These are phyloP conservation scores for Dalechampia spathulata DNA, from an alignment of 441 rosid genomes.

Conservation along the genomic window DNA sequence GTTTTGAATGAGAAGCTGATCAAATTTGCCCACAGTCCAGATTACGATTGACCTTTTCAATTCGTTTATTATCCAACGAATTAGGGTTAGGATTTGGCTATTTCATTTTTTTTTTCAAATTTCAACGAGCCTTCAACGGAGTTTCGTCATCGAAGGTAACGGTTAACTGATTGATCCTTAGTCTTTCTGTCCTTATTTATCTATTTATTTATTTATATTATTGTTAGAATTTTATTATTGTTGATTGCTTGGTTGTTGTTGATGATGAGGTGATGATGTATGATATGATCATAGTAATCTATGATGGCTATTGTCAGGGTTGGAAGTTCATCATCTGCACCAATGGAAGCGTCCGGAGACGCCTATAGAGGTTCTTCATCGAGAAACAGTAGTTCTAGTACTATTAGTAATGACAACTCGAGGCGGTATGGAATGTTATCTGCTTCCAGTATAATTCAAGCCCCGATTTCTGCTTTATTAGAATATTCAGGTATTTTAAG, in stretches of 20 bases:
- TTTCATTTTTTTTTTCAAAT: conserved; percentile 1
- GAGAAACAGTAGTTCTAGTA: neutral
- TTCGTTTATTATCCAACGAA: neutral
- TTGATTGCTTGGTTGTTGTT: too few species aligned
- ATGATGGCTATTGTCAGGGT: conserved; percentile 50
- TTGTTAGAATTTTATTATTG: too few species aligned
- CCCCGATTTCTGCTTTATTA: conserved; percentile 76
- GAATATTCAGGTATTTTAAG: conserved; percentile 91
- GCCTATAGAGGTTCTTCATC: conserved; percentile 46
- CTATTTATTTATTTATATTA: neutral
- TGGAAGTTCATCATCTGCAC: conserved; percentile 33
- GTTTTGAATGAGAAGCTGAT: too few species aligned
- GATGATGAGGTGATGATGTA: conserved; percentile 6
- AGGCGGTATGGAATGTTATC: conserved; percentile 65
- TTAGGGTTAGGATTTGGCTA: conserved; percentile 17
- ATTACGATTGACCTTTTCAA: neutral
- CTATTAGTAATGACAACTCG: conserved; percentile 13
- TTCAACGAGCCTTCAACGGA: conserved; percentile 26
- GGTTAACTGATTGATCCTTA: too few species aligned
- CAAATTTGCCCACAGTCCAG: neutral
- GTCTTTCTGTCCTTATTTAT: too few species aligned
- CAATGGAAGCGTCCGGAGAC: conserved; percentile 74
- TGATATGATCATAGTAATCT: conserved; percentile 6
- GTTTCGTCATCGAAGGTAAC: conserved; percentile 59
- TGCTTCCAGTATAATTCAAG: conserved; percentile 78